Conservation (phyloP, 257 asterid species). For the Penstemon eatonii region DNA sequence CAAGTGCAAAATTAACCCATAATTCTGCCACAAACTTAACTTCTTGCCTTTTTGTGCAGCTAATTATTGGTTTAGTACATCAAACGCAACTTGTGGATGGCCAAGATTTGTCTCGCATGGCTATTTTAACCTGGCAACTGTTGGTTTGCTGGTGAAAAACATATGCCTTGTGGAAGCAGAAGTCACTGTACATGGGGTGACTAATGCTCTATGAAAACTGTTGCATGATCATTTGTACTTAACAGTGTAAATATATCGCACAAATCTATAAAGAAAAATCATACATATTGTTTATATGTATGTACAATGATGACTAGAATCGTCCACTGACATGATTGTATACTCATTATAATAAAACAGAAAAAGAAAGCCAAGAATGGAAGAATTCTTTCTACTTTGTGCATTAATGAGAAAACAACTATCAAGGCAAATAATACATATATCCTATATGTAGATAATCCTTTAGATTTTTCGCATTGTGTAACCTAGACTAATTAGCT, state of each 20-base stretch:
- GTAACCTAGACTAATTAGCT: conserved; percentile 69
- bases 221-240: not conserved
- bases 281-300: conserved; percentile 3
- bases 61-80: conserved; percentile 58
- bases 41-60: conserved; percentile 42
- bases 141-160: conserved; percentile 46
- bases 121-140: conserved; percentile 32
- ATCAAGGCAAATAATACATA: not conserved
- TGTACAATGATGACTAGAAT: too few species aligned
- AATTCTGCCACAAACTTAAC: conserved; percentile 7
- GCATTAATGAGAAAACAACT: not conserved
- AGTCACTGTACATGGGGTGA: conserved; percentile 52
- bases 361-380: conserved; percentile 1
- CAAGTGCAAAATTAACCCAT: not conserved
- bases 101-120: conserved; percentile 50
- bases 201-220: conserved; percentile 36
- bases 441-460: conserved; percentile 18
- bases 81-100: conserved; percentile 54
- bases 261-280: not conserved
- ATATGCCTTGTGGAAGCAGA: conserved; percentile 58
- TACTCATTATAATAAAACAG: not conserved
- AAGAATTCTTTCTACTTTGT: not conserved
- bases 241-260: not conserved
- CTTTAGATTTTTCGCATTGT: conserved; percentile 42
- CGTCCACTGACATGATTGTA: too few species aligned